Percentiles rank a stretch among this genome's conserved stretches.
Evolutionary conservation across 1,284 basidiomycete genomes (phyloP).

Genomic region (Tetrapyrgos nigripes): DNA sequence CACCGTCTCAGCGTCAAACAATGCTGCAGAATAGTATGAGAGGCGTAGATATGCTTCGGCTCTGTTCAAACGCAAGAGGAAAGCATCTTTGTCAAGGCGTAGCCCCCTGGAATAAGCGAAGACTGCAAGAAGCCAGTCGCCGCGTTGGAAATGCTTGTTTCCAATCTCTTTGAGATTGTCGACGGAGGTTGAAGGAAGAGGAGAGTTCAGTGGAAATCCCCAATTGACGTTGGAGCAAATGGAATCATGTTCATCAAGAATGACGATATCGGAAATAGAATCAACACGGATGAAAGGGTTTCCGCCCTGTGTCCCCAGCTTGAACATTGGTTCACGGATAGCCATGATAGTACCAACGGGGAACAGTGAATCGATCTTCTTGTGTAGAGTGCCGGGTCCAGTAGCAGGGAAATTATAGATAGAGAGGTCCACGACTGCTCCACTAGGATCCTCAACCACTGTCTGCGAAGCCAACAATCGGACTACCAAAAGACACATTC

Average conservation of each 20-base stretch:
- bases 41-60: conserved; percentile 28
- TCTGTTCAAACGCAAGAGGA: conserved; percentile 23
- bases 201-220: neutral
- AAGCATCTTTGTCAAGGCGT: conserved; percentile 15
- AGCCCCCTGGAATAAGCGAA: conserved; percentile 29
- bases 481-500: neutral
- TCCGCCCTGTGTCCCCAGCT: neutral
- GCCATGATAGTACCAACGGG: neutral
- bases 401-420: neutral
- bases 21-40: conserved; percentile 26
- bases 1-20: conserved; percentile 24
- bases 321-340: neutral
- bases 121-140: conserved; percentile 29
- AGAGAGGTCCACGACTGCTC: neutral
- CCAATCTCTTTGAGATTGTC: neutral
- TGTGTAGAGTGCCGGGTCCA: neutral
- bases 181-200: neutral
- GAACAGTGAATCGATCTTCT: neutral
- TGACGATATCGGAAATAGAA: neutral
- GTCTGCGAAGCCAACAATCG: neutral
- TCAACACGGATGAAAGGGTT: neutral
- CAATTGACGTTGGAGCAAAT: neutral
- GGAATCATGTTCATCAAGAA: neutral
- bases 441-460: neutral
- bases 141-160: neutral